A percentile compares a stretch with the other conserved stretches of the same genome.
phyloP scores from a whole-genome alignment of 2,329 filamentous ascomycete species.

The Claviceps monticola region DNA sequence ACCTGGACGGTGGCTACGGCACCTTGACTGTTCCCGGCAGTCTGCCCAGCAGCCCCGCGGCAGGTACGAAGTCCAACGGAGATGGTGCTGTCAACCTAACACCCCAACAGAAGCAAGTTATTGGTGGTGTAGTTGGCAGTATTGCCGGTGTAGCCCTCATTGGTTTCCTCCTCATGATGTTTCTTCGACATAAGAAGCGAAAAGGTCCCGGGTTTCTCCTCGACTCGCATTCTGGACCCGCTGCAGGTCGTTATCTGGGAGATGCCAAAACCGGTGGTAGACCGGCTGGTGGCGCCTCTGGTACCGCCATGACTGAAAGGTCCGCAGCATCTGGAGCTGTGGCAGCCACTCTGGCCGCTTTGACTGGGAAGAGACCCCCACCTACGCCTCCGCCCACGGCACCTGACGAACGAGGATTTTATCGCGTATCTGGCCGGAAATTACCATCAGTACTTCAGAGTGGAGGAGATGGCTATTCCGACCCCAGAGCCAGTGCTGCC shows the following conservation, averaged over 20 bases:
- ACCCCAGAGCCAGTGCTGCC: conserved; percentile 29
- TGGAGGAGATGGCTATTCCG: conserved; percentile 50
- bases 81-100: conserved; percentile 14
- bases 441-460: conserved; percentile 47
- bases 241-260: conserved; percentile 5
- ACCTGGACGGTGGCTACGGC: not conserved
- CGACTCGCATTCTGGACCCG: conserved; percentile 20
- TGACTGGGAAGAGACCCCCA: conserved; percentile 27
- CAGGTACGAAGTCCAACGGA: not conserved
- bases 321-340: conserved; percentile 24
- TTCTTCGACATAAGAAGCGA: conserved; percentile 43
- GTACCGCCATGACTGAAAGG: conserved; percentile 31
- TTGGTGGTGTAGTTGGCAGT: conserved; percentile 43
- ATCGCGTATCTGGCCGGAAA: conserved; percentile 51
- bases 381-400: conserved; percentile 17
- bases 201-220: conserved; percentile 30
- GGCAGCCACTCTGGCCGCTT: conserved; percentile 32
- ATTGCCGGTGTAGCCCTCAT: conserved; percentile 45
- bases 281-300: conserved; percentile 2
- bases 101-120: conserved; percentile 26
- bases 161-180: conserved; percentile 36
- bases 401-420: conserved; percentile 42
- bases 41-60: not conserved
- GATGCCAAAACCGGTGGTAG: conserved; percentile 13
- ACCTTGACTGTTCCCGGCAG: not conserved